Base-by-base conservation (phyloP, 2,329 filamentous ascomycete genomes). In the Aspergillus awamori region DNA sequence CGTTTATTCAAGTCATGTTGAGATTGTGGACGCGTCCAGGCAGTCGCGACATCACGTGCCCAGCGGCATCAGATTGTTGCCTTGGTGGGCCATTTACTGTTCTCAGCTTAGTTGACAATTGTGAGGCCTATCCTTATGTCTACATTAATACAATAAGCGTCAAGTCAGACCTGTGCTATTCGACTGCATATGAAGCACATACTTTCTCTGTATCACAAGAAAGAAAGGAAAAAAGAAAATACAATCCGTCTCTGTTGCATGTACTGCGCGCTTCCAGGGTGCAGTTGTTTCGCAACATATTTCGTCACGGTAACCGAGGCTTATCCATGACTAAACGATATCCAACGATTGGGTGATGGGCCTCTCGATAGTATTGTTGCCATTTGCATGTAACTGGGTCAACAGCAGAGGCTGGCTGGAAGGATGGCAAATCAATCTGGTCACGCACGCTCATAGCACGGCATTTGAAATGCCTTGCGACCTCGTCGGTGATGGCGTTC, bases 21-120 rank as follows among this genome's bases (percentile, higher is more conserved):
- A 17, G 30, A 54, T 58, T 60, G 48, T 57, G 30, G 70, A 75
- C 74, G 73, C 74, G 74, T 76, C 69, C 57, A 65, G 61, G 60
- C 65, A 59, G 70, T 75, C 75, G 67, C 75, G 75, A 73, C 45
- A 58, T 77, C 75, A 77, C 74, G 74, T 77, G 75, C 2, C 22
- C 56, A 58, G 38, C 60, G 33, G 33, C 53, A 52, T 49, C 56
- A 53, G 20, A 20, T 56, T 53, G 59, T 43, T 64, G 60, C 64
- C 62, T 64, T 33, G 26, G 53, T 26, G 17, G 28, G 28, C 39
- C 26, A 33, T 11, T 8, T 11, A 20, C 41, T 5, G 20, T 8
- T n/a, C 26, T 28, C 28, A 48, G 45, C 13, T 48, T 28, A 24
- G 22, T 24, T 26, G 10, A 28, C 24, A 30, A 7, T 10, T 51